Percentiles rank a stretch among this genome's conserved stretches.
phyloP scores from a whole-genome alignment of 192 early-diverging fungal genomes.

The Blastocladiella britannica region DNA sequence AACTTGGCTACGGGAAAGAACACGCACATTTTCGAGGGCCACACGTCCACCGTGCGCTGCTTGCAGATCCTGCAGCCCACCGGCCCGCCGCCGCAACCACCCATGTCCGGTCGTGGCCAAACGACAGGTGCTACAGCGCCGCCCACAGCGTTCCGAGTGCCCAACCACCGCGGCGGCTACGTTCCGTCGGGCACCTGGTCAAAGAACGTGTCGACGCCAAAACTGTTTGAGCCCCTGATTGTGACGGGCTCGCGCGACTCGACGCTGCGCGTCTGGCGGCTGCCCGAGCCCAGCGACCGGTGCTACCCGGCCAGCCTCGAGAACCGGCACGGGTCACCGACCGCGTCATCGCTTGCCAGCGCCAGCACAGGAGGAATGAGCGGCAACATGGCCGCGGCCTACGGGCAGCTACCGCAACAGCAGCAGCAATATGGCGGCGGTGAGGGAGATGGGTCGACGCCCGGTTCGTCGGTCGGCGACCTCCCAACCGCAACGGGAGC shows the following conservation, averaged over 20 bases:
- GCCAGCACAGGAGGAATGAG: no score
- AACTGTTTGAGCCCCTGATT: constrained; percentile 44
- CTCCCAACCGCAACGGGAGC: no score
- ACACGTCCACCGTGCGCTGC: constrained; percentile 85
- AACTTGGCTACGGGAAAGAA: constrained; percentile 73
- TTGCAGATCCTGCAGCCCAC: constrained; percentile 64
- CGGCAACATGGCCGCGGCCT: no score
- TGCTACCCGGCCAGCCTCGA: constrained; percentile 17
- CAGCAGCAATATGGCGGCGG: no score
- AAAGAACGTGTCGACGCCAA: constrained; percentile 2
- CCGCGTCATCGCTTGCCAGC: constrained; percentile 1
- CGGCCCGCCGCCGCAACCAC: background rate
- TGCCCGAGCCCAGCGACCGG: constrained; percentile 56
- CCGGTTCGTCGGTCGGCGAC: background rate
- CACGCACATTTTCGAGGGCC: constrained; percentile 85
- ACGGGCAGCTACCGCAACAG: no score
- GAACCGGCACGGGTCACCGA: constrained; percentile 9
- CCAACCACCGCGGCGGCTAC: background rate
- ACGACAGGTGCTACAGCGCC: constrained; percentile 4
- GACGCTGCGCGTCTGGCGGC: constrained; percentile 75
- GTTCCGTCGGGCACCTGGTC: background rate
- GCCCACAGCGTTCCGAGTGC: background rate
- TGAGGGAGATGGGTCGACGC: no score
- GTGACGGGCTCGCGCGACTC: constrained; percentile 90
- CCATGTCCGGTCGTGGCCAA: background rate